These are phyloP conservation scores for Candida berthetii DNA, from an alignment of 805 yeast species.

Conservation along the genomic window DNA sequence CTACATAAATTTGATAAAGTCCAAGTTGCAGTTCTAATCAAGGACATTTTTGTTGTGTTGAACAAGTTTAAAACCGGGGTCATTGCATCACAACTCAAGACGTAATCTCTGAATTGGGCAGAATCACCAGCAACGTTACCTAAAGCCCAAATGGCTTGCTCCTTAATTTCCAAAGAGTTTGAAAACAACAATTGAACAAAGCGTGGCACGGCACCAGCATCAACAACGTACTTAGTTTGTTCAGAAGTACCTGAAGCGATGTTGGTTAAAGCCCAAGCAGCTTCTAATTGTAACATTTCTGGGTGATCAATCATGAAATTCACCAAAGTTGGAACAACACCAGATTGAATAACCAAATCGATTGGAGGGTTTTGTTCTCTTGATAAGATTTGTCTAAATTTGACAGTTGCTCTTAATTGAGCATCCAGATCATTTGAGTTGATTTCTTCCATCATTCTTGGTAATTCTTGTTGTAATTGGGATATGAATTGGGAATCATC, in stretches of 20 bases:
- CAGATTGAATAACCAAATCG: conserved; percentile 85
- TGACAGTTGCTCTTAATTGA: conserved; percentile 84
- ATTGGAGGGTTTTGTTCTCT: conserved; percentile 97
- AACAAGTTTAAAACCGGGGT: conserved; percentile 78
- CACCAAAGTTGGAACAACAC: conserved; percentile 90
- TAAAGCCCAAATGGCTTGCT: conserved; percentile 98
- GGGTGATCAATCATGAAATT: conserved; percentile 78
- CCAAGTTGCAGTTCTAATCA: conserved; percentile 97
- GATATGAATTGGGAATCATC: conserved; percentile 36
- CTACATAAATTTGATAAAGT: conserved; percentile 94
- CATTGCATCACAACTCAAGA: conserved; percentile 81
- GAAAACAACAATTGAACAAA: conserved; percentile 81
- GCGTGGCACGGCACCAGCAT: conserved; percentile 88
- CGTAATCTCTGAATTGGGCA: conserved; percentile 83
- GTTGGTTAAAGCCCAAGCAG: conserved; percentile 99
- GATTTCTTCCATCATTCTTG: conserved; percentile 79
- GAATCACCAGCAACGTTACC: conserved; percentile 99
- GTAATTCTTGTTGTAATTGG: conserved; percentile 62
- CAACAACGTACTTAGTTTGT: conserved; percentile 88
- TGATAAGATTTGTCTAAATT: conserved; percentile 88
- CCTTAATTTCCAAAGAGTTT: conserved; percentile 84
- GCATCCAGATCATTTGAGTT: conserved; percentile 68
- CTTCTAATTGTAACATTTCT: conserved; percentile 89
- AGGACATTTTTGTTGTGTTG: conserved; percentile 76
- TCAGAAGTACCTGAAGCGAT: conserved; percentile 91